Conservation (phyloP, 2,329 filamentous ascomycete genomes). For the Pochonia chlamydosporia region DNA sequence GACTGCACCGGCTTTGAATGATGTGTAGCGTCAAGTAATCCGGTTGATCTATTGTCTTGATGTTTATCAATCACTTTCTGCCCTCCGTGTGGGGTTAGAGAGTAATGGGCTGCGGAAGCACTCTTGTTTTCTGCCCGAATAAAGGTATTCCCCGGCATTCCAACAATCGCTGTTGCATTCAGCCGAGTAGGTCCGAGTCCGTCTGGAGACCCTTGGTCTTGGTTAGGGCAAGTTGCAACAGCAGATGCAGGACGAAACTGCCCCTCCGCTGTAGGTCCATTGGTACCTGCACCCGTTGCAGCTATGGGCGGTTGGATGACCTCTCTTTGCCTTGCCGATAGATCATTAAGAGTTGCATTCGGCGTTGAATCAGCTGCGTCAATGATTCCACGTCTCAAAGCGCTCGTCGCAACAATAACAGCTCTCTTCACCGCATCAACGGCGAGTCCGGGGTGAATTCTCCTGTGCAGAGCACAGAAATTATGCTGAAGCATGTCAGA, state of each 20-base stretch:
- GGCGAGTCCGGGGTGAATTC: conserved; percentile 31
- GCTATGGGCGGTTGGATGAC: too few species aligned
- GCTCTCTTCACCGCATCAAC: conserved; percentile 39
- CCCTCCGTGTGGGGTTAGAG: neutral
- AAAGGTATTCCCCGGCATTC: neutral
- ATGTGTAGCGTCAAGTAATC: neutral
- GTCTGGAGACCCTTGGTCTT: neutral
- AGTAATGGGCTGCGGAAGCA: too few species aligned
- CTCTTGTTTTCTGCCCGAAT: neutral
- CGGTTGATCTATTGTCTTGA: neutral
- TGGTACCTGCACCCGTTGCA: neutral
- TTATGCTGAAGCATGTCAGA: conserved; percentile 39
- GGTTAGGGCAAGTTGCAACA: too few species aligned
- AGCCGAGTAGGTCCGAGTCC: neutral
- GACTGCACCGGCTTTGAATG: conserved; percentile 2
- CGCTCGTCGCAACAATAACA: conserved; percentile 32
- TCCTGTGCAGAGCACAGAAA: conserved; percentile 45
- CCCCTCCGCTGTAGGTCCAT: too few species aligned
- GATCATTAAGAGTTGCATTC: conserved; percentile 7
- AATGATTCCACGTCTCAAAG: conserved; percentile 6
- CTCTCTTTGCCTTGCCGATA: conserved; percentile 13
- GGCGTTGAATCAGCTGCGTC: conserved; percentile 1
- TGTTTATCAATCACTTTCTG: neutral
- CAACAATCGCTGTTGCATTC: neutral
- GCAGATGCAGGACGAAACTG: too few species aligned